phyloP scores from a whole-genome alignment of 495 filamentous ascomycete genomes.

The Penicillium maclennaniae region DNA sequence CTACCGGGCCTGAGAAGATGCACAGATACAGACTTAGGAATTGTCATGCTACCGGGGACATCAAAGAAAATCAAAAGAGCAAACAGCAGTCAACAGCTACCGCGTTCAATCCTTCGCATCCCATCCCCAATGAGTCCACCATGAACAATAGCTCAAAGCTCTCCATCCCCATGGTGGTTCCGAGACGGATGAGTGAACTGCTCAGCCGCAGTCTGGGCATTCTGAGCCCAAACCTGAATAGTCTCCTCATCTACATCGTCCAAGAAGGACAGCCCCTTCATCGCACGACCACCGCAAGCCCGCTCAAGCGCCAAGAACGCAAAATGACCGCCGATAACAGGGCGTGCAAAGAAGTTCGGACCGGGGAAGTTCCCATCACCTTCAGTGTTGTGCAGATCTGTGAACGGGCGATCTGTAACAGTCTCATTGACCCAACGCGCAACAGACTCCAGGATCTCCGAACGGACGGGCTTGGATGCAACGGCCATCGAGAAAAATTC shows the following conservation, averaged over 20 bases:
- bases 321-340: constrained; percentile 86
- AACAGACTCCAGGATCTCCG: constrained; percentile 71
- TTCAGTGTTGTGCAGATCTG: constrained; percentile 82
- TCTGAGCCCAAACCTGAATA: constrained; percentile 17
- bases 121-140: background rate
- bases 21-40: background rate
- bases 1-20: background rate
- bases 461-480: constrained; percentile 58
- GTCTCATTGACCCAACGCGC: constrained; percentile 88
- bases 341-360: constrained; percentile 72
- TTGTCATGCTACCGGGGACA: background rate
- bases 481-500: constrained; percentile 87
- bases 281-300: constrained; percentile 68
- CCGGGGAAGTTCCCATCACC: constrained; percentile 63
- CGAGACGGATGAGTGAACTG: constrained; percentile 10
- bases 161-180: constrained; percentile 17
- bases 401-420: constrained; percentile 69
- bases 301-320: constrained; percentile 74
- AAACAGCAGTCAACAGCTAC: background rate
- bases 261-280: constrained; percentile 60
- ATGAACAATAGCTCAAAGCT: constrained; percentile 7
- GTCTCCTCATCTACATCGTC: constrained; percentile 37
- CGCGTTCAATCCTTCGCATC: background rate
- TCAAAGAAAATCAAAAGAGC: background rate
- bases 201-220: constrained; percentile 26